Base-by-base conservation (phyloP, 2,329 filamentous ascomycete genomes). In the Domatiomyces globalis region DNA sequence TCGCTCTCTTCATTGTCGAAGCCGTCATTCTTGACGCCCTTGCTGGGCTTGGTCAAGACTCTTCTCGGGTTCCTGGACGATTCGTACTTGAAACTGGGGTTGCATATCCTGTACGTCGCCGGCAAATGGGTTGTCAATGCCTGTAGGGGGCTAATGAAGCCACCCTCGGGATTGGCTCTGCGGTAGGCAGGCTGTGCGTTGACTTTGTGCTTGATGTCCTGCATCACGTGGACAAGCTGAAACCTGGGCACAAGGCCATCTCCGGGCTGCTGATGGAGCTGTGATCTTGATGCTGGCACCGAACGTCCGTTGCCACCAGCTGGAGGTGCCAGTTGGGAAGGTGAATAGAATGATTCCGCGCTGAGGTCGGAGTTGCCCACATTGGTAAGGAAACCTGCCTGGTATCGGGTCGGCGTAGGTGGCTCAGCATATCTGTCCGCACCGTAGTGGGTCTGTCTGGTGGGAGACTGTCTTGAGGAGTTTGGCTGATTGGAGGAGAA, bases 1-100 rank as follows among this genome's bases (percentile, higher is more conserved):
- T 98, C 92, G 67, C 92, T 96, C 61, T 98, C 92, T 67, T 98
- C 92, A 61, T 98, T 98, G 65, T 98, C 92, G 64, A 92, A 98
- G 3, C 92, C 92, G 71, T 98, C 92, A 64, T 98, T 98, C 76
- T 98, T 98, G 56, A 86, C 80, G 12, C 92, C 92, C 71, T 98
- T 98, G 77, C 92, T 96, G 6, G 92, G 92, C 69, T 98, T 98
- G 15, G 92, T 98, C 59, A 98, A 76, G 48, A 98, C 92, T 67
- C 92, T 80, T 56, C 92, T 85, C 42, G 92, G 92, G 65, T 98
- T 98, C 59, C 92, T 81, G 50, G 92, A 95, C 15, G 92, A 95
- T 67, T 98, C 92, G 71, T 98, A 98, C 72, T 98, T 95, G 76
- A 98, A 98, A 62, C 79, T 83, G 2, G 89, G 89, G 66, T 98